phyloP scores from a whole-genome alignment of 306 rosid species.

The Acacia melanoxylon region DNA sequence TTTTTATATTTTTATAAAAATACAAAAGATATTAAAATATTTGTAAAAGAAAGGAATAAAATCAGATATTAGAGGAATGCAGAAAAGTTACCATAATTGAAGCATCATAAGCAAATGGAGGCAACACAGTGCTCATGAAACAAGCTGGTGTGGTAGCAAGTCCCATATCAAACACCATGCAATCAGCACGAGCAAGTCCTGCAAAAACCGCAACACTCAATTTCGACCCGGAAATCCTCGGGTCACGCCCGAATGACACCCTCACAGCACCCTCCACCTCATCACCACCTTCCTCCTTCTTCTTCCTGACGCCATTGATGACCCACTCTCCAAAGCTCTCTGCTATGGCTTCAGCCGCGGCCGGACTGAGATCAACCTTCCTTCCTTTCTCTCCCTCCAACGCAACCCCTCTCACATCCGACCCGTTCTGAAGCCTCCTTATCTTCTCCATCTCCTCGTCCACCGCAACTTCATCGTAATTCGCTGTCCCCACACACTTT shows the following conservation, averaged over 20 bases:
- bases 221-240: slow-evolving; percentile 54
- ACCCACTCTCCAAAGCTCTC: slow-evolving; percentile 97
- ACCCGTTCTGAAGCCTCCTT: too few relatives aligned
- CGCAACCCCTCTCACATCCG: too few relatives aligned
- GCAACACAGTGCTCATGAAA: slow-evolving; percentile 90
- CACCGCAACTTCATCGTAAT: too few relatives aligned
- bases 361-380: slow-evolving; percentile 64
- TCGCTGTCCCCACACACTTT: too few relatives aligned
- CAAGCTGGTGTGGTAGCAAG: slow-evolving; percentile 95
- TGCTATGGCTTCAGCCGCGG: slow-evolving; percentile 78
- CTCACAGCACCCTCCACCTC: slow-evolving; percentile 26
- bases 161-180: slow-evolving; percentile 73
- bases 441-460: too few relatives aligned
- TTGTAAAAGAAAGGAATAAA: neutral
- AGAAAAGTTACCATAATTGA: slow-evolving; percentile 72
- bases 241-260: slow-evolving; percentile 71
- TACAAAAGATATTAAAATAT: neutral
- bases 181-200: slow-evolving; percentile 75
- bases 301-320: slow-evolving; percentile 49
- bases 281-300: neutral
- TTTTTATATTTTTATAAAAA: too few relatives aligned
- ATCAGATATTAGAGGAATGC: neutral
- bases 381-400: slow-evolving; percentile 83
- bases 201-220: slow-evolving; percentile 76
- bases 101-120: slow-evolving; percentile 79